These are phyloP conservation scores for Schrenkiella parvula DNA, from an alignment of 345 rosid genomes.

Conservation along the genomic window DNA sequence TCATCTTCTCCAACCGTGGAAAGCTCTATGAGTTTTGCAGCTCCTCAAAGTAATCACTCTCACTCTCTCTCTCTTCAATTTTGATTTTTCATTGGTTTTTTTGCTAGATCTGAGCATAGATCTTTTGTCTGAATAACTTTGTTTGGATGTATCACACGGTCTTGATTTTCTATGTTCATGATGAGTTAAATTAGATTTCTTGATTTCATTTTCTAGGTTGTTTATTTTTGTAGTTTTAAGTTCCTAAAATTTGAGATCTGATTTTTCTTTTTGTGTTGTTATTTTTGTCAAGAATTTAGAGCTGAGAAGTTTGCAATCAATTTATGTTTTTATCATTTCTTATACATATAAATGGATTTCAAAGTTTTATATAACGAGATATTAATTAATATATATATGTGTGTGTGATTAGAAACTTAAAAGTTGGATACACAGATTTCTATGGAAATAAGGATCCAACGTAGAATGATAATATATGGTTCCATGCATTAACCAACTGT, in stretches of 20 bases:
- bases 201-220: not conserved
- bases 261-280: not conserved
- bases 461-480: constrained; percentile 34
- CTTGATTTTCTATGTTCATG: constrained; percentile 1
- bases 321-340: not conserved
- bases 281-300: not conserved
- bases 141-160: not conserved
- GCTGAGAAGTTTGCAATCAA: constrained; percentile 1
- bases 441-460: constrained; percentile 27
- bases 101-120: constrained; percentile 17
- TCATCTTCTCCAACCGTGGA: constrained; percentile 94
- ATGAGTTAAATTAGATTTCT: not conserved
- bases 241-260: constrained; percentile 14
- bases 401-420: constrained; percentile 13
- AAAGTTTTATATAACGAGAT: not conserved
- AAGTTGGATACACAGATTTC: constrained; percentile 25
- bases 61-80: not conserved
- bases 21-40: constrained; percentile 97
- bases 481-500: constrained; percentile 34
- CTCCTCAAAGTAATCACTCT: constrained; percentile 53
- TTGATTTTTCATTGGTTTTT: not conserved
- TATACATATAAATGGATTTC: not conserved
- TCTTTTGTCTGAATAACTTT: constrained; percentile 6
- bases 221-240: not conserved
- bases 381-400: not conserved